phyloP scores from a whole-genome alignment of 1,284 basidiomycete genomes.

The Rugosomyces carneus region DNA sequence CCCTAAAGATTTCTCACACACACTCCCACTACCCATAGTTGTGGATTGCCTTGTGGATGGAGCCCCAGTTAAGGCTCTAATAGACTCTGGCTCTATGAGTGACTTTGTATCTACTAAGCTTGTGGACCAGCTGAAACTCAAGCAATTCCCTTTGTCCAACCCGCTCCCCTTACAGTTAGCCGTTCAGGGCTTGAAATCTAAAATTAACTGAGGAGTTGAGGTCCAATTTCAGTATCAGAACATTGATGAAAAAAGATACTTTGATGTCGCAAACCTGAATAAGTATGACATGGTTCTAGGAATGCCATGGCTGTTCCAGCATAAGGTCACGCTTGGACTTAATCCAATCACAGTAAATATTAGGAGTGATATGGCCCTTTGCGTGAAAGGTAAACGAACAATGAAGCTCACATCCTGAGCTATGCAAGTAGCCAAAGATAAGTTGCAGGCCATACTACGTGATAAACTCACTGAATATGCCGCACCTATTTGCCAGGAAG shows the following conservation, averaged over 20 bases:
- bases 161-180: constrained; percentile 25
- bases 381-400: constrained; percentile 19
- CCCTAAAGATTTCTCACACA: constrained; percentile 18
- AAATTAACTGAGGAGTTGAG: constrained; percentile 10
- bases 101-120: constrained; percentile 34
- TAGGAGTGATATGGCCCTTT: constrained; percentile 11
- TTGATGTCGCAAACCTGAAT: constrained; percentile 22
- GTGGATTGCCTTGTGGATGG: constrained; percentile 28
- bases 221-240: constrained; percentile 25
- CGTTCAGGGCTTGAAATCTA: constrained; percentile 19
- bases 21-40: constrained; percentile 25
- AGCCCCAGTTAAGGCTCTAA: constrained; percentile 19
- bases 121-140: constrained; percentile 26
- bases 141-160: constrained; percentile 15
- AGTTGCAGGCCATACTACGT: constrained; percentile 13
- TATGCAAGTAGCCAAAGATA: constrained; percentile 12
- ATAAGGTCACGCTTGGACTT: constrained; percentile 17
- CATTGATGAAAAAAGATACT: constrained; percentile 20
- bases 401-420: constrained; percentile 17
- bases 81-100: constrained; percentile 21
- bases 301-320: constrained; percentile 27
- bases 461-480: constrained; percentile 19
- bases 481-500: constrained; percentile 19
- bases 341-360: constrained; percentile 18
- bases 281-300: constrained; percentile 26